phyloP scores from a whole-genome alignment of 2,329 filamentous ascomycete species.

The Daldinia sp. region DNA sequence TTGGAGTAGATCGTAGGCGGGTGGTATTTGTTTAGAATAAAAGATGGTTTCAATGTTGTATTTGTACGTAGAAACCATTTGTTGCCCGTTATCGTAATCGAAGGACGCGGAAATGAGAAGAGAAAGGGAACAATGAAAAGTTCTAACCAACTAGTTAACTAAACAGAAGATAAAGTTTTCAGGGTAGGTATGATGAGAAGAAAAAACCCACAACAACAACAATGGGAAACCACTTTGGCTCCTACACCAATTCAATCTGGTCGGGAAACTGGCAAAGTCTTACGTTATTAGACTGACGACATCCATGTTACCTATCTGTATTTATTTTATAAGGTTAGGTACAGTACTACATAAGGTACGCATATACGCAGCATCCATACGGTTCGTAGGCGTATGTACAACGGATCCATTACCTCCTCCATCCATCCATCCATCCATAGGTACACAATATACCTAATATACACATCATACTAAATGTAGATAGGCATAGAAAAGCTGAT shows the following conservation, averaged over 20 bases:
- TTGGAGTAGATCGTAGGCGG: too few species aligned
- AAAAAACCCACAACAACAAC: too few species aligned
- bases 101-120: background rate
- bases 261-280: slow-evolving; percentile 28
- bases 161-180: too few species aligned
- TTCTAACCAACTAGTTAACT: background rate
- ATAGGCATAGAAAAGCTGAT: slow-evolving; percentile 14
- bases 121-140: slow-evolving; percentile 5
- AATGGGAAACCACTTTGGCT: slow-evolving; percentile 19
- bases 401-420: background rate
- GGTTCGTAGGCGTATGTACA: background rate
- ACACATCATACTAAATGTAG: too few species aligned
- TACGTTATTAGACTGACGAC: slow-evolving; percentile 26
- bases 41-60: too few species aligned
- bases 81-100: background rate
- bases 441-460: too few species aligned
- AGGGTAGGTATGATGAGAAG: too few species aligned
- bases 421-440: too few species aligned
- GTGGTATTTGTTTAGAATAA: too few species aligned
- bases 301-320: slow-evolving; percentile 20
- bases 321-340: slow-evolving; percentile 27
- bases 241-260: slow-evolving; percentile 9
- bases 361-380: background rate
- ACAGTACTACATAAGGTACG: slow-evolving; percentile 21
- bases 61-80: background rate